These are phyloP conservation scores for Vanrija pseudolonga DNA, from an alignment of 1,284 basidiomycete genomes.

Conservation along the genomic window DNA sequence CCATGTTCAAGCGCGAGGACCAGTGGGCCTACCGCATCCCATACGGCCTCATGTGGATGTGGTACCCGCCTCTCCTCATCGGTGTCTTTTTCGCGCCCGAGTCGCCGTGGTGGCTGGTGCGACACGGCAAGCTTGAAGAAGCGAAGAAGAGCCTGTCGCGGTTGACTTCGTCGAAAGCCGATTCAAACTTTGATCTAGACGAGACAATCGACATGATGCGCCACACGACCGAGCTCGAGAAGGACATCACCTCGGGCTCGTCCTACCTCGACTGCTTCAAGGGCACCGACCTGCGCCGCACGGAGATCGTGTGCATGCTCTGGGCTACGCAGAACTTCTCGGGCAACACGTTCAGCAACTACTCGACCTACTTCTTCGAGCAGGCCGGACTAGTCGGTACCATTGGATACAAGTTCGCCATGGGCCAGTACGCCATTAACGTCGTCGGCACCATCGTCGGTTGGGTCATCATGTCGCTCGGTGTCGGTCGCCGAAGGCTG, in stretches of 20 bases:
- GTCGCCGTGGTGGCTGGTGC: constrained; percentile 12
- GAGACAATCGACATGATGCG: constrained; percentile 35
- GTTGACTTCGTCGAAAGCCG: constrained; percentile 33
- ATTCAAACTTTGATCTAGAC: constrained; percentile 30
- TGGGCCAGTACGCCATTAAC: constrained; percentile 28
- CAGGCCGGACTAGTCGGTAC: constrained; percentile 45
- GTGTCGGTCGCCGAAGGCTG: constrained; percentile 44
- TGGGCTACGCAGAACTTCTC: constrained; percentile 17
- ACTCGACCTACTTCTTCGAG: constrained; percentile 43
- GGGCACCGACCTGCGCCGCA: constrained; percentile 47
- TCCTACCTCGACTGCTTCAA: constrained; percentile 49
- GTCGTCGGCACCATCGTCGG: constrained; percentile 29
- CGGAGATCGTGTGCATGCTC: constrained; percentile 45
- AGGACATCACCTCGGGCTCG: constrained; percentile 25
- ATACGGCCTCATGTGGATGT: constrained; percentile 33
- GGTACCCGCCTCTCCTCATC: constrained; percentile 29
- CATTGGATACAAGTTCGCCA: constrained; percentile 37
- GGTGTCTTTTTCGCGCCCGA: constrained; percentile 29
- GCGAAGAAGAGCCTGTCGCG: constrained; percentile 47
- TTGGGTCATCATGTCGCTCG: constrained; percentile 37
- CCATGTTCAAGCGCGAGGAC: constrained; percentile 25
- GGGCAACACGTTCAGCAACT: constrained; percentile 27
- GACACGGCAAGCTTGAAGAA: constrained; percentile 42
- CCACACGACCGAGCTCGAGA: constrained; percentile 12
- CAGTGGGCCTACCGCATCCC: constrained; percentile 38